Evolutionary conservation across 225 moss, liverwort and hornwort genomes (phyloP).

Genomic region (Neckera pumila): DNA sequence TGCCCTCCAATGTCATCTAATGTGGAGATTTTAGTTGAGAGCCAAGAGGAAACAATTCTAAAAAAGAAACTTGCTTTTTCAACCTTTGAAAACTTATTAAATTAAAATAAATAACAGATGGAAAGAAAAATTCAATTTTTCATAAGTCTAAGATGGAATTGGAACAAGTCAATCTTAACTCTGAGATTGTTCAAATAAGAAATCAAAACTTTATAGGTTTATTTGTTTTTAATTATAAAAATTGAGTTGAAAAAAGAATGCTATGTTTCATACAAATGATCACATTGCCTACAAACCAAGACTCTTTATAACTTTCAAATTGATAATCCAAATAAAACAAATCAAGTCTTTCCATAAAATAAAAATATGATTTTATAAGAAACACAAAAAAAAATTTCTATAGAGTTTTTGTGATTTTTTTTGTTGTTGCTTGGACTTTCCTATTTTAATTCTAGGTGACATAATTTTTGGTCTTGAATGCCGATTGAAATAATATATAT

Average conservation of each 20-base stretch:
- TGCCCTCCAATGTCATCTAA: too few species aligned
- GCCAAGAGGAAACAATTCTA: too few species aligned
- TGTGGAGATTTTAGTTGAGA: not conserved
- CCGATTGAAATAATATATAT: too few species aligned
- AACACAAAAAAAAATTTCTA: not conserved
- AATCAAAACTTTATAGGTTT: not conserved
- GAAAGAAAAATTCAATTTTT: not conserved
- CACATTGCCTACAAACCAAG: not conserved
- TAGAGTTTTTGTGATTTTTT: not conserved
- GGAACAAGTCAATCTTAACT: not conserved
- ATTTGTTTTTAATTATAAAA: not conserved
- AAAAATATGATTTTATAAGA: rapidly evolving
- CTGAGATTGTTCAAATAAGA: not conserved
- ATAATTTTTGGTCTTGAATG: rapidly evolving
- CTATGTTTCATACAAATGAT: not conserved
- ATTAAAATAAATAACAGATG: not conserved
- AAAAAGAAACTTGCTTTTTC: not conserved
- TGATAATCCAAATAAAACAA: not conserved
- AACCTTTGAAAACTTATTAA: not conserved
- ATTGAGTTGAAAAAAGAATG: not conserved
- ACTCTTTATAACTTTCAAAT: not conserved
- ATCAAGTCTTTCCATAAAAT: not conserved
- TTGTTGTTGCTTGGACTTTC: rapidly evolving
- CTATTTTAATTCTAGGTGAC: not conserved
- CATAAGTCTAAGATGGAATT: not conserved